Evolutionary conservation across 495 filamentous ascomycete species (phyloP).

Genomic region (Cercophora newfieldiana): DNA sequence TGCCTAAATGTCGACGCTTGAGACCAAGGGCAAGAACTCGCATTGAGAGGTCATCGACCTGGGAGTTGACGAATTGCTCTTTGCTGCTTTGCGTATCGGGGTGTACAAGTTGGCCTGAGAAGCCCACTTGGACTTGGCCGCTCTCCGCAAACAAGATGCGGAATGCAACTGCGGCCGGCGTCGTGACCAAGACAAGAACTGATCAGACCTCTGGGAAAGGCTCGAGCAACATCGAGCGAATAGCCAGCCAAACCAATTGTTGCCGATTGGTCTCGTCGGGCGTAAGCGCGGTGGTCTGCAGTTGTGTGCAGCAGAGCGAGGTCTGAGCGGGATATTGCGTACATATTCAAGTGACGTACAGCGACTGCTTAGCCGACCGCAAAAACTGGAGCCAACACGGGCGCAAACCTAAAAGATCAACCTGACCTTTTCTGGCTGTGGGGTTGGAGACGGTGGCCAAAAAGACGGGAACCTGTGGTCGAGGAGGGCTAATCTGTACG

Average conservation of each 20-base stretch:
- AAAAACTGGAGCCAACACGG: neutral
- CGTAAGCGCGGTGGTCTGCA: neutral
- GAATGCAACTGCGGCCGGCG: neutral
- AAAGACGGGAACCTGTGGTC: neutral
- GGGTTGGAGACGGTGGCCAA: neutral
- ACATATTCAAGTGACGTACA: neutral
- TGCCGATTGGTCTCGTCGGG: neutral
- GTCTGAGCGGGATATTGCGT: constrained; percentile 13
- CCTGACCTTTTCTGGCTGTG: neutral
- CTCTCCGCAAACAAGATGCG: neutral
- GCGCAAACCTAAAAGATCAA: neutral
- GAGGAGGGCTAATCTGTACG: neutral
- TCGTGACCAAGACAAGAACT: neutral
- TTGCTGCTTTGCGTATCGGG: neutral
- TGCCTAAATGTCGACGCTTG: too few species aligned
- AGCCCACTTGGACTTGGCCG: neutral
- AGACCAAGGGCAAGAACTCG: too few species aligned
- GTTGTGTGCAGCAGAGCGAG: constrained; percentile 2
- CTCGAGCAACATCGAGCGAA: neutral
- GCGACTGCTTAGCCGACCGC: neutral
- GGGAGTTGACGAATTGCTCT: neutral
- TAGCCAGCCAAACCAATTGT: neutral
- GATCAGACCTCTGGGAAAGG: neutral
- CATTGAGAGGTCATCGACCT: neutral
- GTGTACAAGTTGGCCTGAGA: neutral